A percentile compares a stretch with the other conserved stretches of the same genome.
Evolutionary conservation across 2,329 filamentous ascomycete genomes (phyloP).

Genomic region (Byssothecium circinans): DNA sequence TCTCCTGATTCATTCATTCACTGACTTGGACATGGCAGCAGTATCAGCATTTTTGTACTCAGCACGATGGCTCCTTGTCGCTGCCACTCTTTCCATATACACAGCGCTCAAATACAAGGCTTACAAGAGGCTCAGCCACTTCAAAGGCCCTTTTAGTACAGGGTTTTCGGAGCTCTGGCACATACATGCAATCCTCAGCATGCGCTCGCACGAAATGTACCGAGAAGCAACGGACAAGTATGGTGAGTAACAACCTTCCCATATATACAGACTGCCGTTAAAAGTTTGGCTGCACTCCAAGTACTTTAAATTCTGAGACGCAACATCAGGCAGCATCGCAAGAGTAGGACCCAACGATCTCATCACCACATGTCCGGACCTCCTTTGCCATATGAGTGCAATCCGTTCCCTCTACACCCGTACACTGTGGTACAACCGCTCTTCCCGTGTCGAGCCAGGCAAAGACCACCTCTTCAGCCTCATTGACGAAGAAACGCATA

Average conservation of each 20-base stretch:
- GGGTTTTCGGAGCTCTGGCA: conserved; percentile 30
- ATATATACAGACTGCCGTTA: neutral
- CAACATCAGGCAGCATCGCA: conserved; percentile 44
- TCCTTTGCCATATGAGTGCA: conserved; percentile 47
- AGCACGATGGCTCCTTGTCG: neutral
- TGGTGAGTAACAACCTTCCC: too few relatives aligned
- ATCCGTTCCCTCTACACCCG: conserved; percentile 46
- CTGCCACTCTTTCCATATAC: neutral
- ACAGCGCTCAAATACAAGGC: neutral
- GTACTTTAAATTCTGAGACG: too few relatives aligned
- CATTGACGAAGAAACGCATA: conserved; percentile 51
- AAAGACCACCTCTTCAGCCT: conserved; percentile 55
- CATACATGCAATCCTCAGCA: conserved; percentile 14
- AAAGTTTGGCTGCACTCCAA: neutral
- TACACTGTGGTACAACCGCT: conserved; percentile 26
- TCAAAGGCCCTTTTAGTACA: conserved; percentile 25
- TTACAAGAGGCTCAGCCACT: conserved; percentile 6
- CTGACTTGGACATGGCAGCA: too few relatives aligned
- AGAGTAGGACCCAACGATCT: conserved; percentile 53
- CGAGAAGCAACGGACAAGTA: conserved; percentile 25
- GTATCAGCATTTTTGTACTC: too few relatives aligned
- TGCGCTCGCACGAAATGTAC: conserved; percentile 21
- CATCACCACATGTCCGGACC: conserved; percentile 51
- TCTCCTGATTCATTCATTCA: too few relatives aligned
- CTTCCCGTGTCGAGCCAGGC: conserved; percentile 52